Conservation (phyloP, 2,329 filamentous ascomycete genomes). For the Metarhizium brunneum region DNA sequence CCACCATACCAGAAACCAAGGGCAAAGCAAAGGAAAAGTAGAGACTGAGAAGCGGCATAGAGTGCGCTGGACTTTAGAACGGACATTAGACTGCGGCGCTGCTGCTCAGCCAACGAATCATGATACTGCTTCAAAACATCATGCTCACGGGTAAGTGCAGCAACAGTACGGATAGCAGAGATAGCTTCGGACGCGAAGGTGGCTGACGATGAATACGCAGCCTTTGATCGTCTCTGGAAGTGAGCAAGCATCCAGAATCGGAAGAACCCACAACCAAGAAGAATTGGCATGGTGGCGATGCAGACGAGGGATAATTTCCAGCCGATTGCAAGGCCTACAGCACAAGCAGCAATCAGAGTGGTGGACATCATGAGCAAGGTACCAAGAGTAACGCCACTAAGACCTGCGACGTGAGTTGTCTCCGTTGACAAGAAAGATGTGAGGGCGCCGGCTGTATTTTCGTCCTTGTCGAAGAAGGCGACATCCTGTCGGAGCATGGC, state of each 20-base stretch:
- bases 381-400: slow-evolving; percentile 80
- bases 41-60: slow-evolving; percentile 76
- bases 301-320: slow-evolving; percentile 87
- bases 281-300: slow-evolving; percentile 65
- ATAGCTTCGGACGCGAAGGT: slow-evolving; percentile 90
- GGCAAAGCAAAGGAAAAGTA: slow-evolving; percentile 75
- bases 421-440: slow-evolving; percentile 85
- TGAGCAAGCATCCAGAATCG: slow-evolving; percentile 76
- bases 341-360: slow-evolving; percentile 66
- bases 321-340: slow-evolving; percentile 62
- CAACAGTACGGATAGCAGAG: slow-evolving; percentile 87
- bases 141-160: slow-evolving; percentile 75
- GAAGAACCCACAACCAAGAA: slow-evolving; percentile 76
- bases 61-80: slow-evolving; percentile 68
- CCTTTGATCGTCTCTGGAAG: slow-evolving; percentile 72
- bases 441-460: slow-evolving; percentile 81
- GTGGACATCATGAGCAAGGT: slow-evolving; percentile 74
- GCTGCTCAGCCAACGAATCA: slow-evolving; percentile 55
- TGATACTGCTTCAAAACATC: slow-evolving; percentile 72
- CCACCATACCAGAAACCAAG: slow-evolving; percentile 92
- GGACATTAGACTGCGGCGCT: slow-evolving; percentile 58
- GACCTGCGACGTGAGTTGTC: slow-evolving; percentile 78
- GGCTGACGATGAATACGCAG: slow-evolving; percentile 70
- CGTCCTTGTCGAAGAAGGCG: slow-evolving; percentile 78
- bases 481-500: slow-evolving; percentile 89